phyloP scores from a whole-genome alignment of 192 early-diverging fungal genomes.

The Piromyces finnis region DNA sequence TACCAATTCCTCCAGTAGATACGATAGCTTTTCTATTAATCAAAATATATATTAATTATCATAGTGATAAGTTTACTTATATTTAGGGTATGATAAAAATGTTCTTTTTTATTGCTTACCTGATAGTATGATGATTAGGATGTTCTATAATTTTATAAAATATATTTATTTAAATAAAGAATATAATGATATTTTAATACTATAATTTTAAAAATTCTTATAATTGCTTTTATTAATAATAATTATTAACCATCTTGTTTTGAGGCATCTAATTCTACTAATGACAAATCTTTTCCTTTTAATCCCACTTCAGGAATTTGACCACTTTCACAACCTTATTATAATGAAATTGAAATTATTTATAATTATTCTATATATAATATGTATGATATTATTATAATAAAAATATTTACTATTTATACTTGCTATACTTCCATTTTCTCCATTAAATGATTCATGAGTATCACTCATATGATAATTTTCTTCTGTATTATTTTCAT shows the following conservation, averaged over 20 bases:
- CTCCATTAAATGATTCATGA: not conserved
- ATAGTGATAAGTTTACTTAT: too few species aligned
- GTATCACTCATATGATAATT: not conserved
- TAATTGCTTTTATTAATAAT: too few species aligned
- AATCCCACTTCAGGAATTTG: not conserved
- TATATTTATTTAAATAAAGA: too few species aligned
- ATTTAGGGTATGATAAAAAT: too few species aligned
- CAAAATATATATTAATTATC: too few species aligned
- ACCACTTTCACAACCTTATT: not conserved
- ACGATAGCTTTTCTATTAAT: not conserved
- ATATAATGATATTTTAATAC: too few species aligned
- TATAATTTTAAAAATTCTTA: too few species aligned
- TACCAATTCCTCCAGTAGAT: not conserved
- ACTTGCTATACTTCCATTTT: not conserved
- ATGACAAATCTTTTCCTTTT: not conserved
- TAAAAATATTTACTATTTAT: not conserved
- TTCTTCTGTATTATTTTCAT: not conserved
- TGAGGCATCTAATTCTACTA: not conserved
- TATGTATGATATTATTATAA: too few species aligned
- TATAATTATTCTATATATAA: too few species aligned
- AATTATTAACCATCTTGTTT: not conserved
- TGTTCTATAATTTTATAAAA: not conserved
- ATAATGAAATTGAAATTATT: not conserved
- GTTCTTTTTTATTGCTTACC: too few species aligned
- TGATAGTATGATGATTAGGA: not conserved